Evolutionary conservation across 306 rosid species (phyloP), one percentile per base, ranked within the genome.

Genomic region (Cercis canadensis): DNA sequence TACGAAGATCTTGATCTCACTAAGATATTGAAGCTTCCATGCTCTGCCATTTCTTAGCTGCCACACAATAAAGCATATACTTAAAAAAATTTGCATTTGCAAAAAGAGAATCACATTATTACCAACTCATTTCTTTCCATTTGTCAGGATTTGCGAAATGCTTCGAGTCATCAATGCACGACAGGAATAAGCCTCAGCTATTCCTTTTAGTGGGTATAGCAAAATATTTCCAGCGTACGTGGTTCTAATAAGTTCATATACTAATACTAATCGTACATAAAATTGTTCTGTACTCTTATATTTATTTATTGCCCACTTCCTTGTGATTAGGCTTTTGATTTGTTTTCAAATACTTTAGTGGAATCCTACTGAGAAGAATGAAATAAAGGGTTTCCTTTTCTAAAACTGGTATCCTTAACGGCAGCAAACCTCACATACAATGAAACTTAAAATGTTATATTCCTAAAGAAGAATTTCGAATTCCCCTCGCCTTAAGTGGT

Each of bases 331-430:
- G 82, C 83, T 72, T 84, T 77, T 59, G 62, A 73, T 68, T 81
- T 69, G 55, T 5, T 73, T 62, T 45, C 39, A 64, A 75, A 69
- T 75, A 53, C 72, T 73, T 33, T 46, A 70, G 81, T 74, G 82
- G 83, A 76, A 77, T 83, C 86, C 81, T 70, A 77, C 74, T 54
- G 39, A 67, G 81, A 84, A 72, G 70, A 43, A 69, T 63, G 65
- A 73, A 58, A 64, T 34, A 72, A 74, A 76, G 61, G 63, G 47
- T 29, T 73, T 73, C 33, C 29, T 62, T 71, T 83, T 56, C 41
- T 55, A 52, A 56, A 58, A 61, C 87, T 72, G 80, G 89, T 78
- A 86, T 82, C 94, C 94, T 76, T 88, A 86, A 81, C 60, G 81
- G 86, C 78, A 75, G 62, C 90, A 86, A 66, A 69, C 78, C 83